Evolutionary conservation across 2,329 filamentous ascomycete species (phyloP).

Genomic region (Phaeophleospora eucalypticola): DNA sequence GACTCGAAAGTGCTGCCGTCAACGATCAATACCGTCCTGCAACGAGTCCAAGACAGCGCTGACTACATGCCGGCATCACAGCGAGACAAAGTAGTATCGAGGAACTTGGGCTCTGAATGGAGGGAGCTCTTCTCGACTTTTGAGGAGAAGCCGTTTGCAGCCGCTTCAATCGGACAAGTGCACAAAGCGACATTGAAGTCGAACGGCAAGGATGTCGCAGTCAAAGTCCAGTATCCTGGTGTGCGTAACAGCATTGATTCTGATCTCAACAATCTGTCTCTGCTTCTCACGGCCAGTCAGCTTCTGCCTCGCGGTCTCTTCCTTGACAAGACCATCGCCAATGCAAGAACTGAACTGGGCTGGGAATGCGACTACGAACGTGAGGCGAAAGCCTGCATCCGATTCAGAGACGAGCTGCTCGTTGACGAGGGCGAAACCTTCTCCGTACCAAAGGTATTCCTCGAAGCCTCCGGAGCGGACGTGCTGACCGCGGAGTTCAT

Average conservation of each 20-base stretch:
- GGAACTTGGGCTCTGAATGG: conserved; percentile 81
- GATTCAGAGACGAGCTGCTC: conserved; percentile 70
- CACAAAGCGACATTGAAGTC: conserved; percentile 78
- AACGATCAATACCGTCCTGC: conserved; percentile 81
- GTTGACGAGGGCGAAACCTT: conserved; percentile 70
- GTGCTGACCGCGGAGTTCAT: conserved; percentile 94
- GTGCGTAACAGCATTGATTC: conserved; percentile 95
- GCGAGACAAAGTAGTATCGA: conserved; percentile 73
- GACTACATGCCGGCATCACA: conserved; percentile 98
- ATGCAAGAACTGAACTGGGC: conserved; percentile 82
- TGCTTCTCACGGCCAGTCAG: conserved; percentile 84
- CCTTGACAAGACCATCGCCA: conserved; percentile 94
- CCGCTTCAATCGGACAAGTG: conserved; percentile 94
- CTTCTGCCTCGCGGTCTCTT: conserved; percentile 89
- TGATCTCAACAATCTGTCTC: conserved; percentile 86
- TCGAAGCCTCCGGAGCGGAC: conserved; percentile 75
- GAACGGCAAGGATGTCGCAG: conserved; percentile 72
- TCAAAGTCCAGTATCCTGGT: conserved; percentile 96
- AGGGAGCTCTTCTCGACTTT: conserved; percentile 77
- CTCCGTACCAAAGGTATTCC: conserved; percentile 70
- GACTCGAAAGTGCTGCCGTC: conserved; percentile 91
- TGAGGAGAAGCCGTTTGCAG: conserved; percentile 86
- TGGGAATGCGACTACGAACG: conserved; percentile 97
- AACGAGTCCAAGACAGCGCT: conserved; percentile 90
- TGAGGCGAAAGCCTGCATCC: conserved; percentile 74